Base-by-base conservation (phyloP, 2,329 filamentous ascomycete genomes). In the Aurifilum marmelostoma region DNA sequence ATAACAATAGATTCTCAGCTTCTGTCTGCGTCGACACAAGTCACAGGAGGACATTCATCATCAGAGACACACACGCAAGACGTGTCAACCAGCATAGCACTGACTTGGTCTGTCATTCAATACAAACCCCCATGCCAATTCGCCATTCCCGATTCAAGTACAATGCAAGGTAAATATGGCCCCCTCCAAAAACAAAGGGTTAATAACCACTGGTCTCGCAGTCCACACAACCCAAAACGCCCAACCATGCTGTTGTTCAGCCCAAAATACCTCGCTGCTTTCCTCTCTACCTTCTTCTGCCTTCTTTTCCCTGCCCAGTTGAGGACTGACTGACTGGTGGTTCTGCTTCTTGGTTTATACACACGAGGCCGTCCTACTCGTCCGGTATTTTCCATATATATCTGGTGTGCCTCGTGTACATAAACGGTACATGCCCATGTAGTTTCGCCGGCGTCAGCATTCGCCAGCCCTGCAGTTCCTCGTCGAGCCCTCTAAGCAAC, bases 401-500 rank as follows among this genome's bases (percentile, higher is more conserved):
- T 16, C 52, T 27, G 12, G 11, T 29, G 52, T 29, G 52, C 27
- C 12, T 18, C 52, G 3, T 12, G 2, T 9, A 56, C 16, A 14
- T 29, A 56, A 27, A 32, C 14, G 12, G 16, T 11, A 18, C 52
- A n/a, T 5, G 8, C 52, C 12, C 7, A 18, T 47, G n/a, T 27
- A 27, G 12, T 29, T 8, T 9, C 27, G 1, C 24, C 24, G n/a
- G 12, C 24, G 14, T 43, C 43, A 37, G 21, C 43, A 37, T 18
- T 21, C 29, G 24, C 27, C 50, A 34, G n/a, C n/a, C 27, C 29
- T 52, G 3, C n/a, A 2, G 4, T 29, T 6, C 39, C 54, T n/a
- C 27, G 14, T 27, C 50, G 14, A 27, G 54, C 34, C 27, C n/a
- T 24, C 12, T 62, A 71, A 32, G 75, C 79, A 60, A 76, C 71